These are phyloP conservation scores for Nitzschia sp. DNA, from an alignment of 108 stramenopile genomes.

Conservation along the genomic window DNA sequence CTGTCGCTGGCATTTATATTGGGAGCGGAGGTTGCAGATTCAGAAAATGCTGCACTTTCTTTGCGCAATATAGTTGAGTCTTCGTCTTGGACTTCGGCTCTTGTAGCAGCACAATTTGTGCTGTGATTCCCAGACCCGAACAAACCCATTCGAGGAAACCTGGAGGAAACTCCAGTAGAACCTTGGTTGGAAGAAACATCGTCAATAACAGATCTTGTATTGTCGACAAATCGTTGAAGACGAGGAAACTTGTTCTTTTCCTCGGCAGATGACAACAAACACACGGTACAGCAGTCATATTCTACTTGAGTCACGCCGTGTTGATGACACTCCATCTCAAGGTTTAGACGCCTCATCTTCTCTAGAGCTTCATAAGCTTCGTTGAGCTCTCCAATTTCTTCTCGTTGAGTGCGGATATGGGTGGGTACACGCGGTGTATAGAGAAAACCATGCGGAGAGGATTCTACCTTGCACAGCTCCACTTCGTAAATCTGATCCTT, in stretches of 20 bases:
- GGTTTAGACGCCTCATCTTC: conserved; percentile 60
- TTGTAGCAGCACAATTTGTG: not conserved
- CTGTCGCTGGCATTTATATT: too few relatives aligned
- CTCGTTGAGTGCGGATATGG: conserved; percentile 6
- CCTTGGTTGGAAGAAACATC: not conserved
- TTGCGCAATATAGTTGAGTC: not conserved
- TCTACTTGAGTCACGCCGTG: conserved; percentile 24
- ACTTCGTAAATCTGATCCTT: conserved; percentile 33
- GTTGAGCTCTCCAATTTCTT: conserved; percentile 39
- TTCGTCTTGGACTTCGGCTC: not conserved
- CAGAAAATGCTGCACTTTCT: not conserved
- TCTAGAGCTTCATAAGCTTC: conserved; percentile 63
- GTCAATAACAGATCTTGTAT: not conserved
- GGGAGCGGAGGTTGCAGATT: not conserved
- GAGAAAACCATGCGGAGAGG: not conserved
- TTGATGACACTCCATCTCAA: conserved; percentile 55
- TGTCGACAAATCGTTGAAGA: conserved; percentile 35
- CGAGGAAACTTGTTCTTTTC: conserved; percentile 27
- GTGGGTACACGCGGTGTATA: conserved; percentile 17
- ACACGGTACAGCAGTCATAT: conserved; percentile 41
- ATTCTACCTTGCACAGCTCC: conserved; percentile 8
- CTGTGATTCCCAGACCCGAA: not conserved
- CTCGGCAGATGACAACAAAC: conserved; percentile 20
- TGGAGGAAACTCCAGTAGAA: not conserved
- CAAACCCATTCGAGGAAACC: conserved; percentile 18